Evolutionary conservation across 306 rosid species (phyloP).

Genomic region (Begonia peltatifolia): DNA sequence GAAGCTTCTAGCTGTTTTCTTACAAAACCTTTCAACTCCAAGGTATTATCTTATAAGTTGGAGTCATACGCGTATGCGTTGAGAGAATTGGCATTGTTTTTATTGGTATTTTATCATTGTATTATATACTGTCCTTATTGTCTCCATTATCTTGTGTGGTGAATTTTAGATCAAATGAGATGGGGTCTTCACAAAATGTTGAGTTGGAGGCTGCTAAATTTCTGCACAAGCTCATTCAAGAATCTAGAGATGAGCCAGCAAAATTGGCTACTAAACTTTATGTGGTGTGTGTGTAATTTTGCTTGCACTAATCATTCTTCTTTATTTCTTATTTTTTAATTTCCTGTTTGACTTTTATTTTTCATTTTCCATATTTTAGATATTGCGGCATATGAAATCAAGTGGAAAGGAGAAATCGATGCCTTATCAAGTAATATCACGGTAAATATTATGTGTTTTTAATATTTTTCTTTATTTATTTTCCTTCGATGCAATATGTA

Average conservation of each 20-base stretch:
- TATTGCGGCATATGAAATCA: constrained; percentile 94
- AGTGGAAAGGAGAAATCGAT: constrained; percentile 97
- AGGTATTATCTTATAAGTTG: no score
- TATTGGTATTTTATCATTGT: not conserved
- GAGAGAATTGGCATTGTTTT: not conserved
- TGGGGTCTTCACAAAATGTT: constrained; percentile 81
- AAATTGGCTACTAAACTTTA: constrained; percentile 90
- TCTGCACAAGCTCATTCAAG: constrained; percentile 96
- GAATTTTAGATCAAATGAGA: constrained; percentile 38
- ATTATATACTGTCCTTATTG: not conserved
- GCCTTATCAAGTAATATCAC: constrained; percentile 98
- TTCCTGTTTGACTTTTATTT: not conserved
- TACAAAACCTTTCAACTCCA: not conserved
- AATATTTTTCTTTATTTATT: not conserved
- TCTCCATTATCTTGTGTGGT: not conserved
- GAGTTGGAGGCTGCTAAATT: constrained; percentile 99
- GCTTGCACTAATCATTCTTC: constrained; percentile 2
- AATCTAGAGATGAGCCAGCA: constrained; percentile 93
- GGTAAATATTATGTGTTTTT: constrained; percentile 24
- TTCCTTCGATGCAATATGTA: not conserved
- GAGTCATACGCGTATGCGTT: not conserved
- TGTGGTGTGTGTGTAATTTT: constrained; percentile 53
- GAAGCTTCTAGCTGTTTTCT: no score
- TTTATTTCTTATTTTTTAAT: no score
- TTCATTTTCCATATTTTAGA: constrained; percentile 36